Percentiles rank a stretch among this genome's conserved stretches.
phyloP scores from a whole-genome alignment of 1,284 basidiomycete genomes.

The Cutaneotrichosporon cutaneum region DNA sequence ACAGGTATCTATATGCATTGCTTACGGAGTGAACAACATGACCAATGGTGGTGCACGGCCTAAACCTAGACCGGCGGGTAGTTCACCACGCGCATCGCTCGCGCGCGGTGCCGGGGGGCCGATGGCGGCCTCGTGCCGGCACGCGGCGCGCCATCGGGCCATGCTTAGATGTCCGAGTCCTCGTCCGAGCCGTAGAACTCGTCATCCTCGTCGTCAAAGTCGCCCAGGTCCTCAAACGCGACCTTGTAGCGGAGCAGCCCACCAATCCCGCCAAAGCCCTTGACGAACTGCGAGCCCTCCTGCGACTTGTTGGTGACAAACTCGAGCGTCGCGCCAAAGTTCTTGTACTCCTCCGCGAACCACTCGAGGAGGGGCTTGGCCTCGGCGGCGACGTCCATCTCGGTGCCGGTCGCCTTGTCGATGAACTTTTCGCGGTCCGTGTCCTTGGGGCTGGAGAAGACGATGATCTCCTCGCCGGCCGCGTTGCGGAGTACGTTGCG shows the following conservation, averaged over 20 bases:
- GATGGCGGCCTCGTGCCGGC: slow-evolving; percentile 7
- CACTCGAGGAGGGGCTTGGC: slow-evolving; percentile 87
- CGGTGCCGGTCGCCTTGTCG: slow-evolving; percentile 88
- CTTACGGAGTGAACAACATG: slow-evolving; percentile 10
- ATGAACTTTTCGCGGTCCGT: slow-evolving; percentile 90
- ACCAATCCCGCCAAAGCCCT: slow-evolving; percentile 97
- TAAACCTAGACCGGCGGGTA: not conserved
- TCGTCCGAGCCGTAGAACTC: slow-evolving; percentile 55
- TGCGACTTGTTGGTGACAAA: slow-evolving; percentile 69
- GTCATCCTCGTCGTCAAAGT: slow-evolving; percentile 61
- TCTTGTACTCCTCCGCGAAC: slow-evolving; percentile 98
- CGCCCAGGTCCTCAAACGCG: slow-evolving; percentile 76
- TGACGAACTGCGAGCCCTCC: slow-evolving; percentile 97
- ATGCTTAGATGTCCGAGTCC: slow-evolving; percentile 36
- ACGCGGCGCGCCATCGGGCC: slow-evolving; percentile 3
- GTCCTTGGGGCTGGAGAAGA: slow-evolving; percentile 70
- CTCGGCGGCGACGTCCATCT: slow-evolving; percentile 87
- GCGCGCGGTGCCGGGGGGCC: slow-evolving; percentile 2
- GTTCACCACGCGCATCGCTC: slow-evolving; percentile 1
- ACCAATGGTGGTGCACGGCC: slow-evolving; percentile 1
- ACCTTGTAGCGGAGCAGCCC: slow-evolving; percentile 92
- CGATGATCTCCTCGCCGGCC: slow-evolving; percentile 74
- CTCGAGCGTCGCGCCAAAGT: slow-evolving; percentile 93
- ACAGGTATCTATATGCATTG: slow-evolving; percentile 9
- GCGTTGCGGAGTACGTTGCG: slow-evolving; percentile 84